Conservation (phyloP, 768 basidiomycete genomes). For the Termitomyces sp. region DNA sequence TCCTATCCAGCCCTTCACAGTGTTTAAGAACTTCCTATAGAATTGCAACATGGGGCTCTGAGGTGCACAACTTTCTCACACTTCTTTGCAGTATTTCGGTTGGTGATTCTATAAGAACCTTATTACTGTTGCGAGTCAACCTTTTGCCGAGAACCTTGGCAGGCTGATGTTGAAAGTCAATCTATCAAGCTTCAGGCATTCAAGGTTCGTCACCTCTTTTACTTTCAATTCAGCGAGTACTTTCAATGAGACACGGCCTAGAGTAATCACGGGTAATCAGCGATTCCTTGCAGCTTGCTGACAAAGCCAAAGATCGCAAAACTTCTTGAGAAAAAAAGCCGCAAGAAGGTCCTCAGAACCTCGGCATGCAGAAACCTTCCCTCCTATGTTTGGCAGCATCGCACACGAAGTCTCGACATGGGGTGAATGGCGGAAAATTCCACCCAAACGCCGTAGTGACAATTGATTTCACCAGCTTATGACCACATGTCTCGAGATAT, state of each 20-base stretch:
- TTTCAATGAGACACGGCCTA: too few relatives aligned
- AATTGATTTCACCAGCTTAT: neutral
- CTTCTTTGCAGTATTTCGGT: neutral
- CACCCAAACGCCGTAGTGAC: neutral
- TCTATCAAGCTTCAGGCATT: constrained; percentile 48
- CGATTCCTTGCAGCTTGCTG: constrained; percentile 74
- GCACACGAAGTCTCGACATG: constrained; percentile 28
- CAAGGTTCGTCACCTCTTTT: constrained; percentile 37
- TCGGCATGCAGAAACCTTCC: constrained; percentile 36
- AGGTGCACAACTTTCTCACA: constrained; percentile 38
- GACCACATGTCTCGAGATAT: constrained; percentile 12
- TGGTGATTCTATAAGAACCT: constrained; percentile 55
- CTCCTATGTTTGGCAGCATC: too few relatives aligned
- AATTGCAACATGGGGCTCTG: constrained; percentile 82
- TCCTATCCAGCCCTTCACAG: too few relatives aligned
- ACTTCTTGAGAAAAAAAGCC: constrained; percentile 40
- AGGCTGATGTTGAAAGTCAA: constrained; percentile 79
- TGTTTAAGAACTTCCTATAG: constrained; percentile 42
- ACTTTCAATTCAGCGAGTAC: too few relatives aligned
- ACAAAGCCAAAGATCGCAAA: too few relatives aligned
- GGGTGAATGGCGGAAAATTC: constrained; percentile 15
- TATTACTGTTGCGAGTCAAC: constrained; percentile 37
- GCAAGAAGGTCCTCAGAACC: constrained; percentile 42
- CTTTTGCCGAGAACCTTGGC: constrained; percentile 91
- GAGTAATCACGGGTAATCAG: constrained; percentile 57